Base-by-base conservation (phyloP, 768 basidiomycete species). In the Crepidotus variabilis region DNA sequence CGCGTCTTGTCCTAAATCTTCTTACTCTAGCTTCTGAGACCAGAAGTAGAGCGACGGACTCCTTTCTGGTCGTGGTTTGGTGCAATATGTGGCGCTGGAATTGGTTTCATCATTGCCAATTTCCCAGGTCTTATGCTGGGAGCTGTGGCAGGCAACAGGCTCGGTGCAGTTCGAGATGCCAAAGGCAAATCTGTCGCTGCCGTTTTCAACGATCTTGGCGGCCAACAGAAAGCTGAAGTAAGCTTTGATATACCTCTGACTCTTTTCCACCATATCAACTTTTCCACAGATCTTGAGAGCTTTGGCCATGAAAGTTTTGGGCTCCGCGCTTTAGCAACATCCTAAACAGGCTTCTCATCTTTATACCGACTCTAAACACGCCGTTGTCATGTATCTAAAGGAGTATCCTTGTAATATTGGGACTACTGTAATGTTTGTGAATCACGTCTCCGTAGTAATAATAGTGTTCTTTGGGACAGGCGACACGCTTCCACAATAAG, bases 111-210 rank as follows among this genome's bases (percentile, higher is more conserved):
- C 71, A 63, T 82, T 23, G 94, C 86, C 22, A 97, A 95, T 64
- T 65, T 94, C 1, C 94, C 94, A 8, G 94, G 94, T 6, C 75
- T 92, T 13, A 81, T 94, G 74, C 78, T 94, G 18, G 94, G 94
- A 51, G 91, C 88, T 2, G 81, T 87, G 61, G 91, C 92, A 0
- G 94, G 94, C 0, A 96, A 94, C 67, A 78, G 92, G n/a, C 72
- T 97, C 24, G 94, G 94, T 45, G 92, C 94, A 2, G 78, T 98
- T 48, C 78, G 94, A 56, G 94, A 98, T 65, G 94, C 94, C 2
- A 98, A 98, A 75, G 90, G 94, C 9, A 93, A 92, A 79, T 89
- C 88, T 59, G 94, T 98, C 21, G 93, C 90, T 2, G 81, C 88
- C 8, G 94, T 97, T 16, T 98, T 98, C 69, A 72, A 77, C 47